Evolutionary conservation across 371 early-diverging fungal species (phyloP).

Genomic region (Globomyces sp.): DNA sequence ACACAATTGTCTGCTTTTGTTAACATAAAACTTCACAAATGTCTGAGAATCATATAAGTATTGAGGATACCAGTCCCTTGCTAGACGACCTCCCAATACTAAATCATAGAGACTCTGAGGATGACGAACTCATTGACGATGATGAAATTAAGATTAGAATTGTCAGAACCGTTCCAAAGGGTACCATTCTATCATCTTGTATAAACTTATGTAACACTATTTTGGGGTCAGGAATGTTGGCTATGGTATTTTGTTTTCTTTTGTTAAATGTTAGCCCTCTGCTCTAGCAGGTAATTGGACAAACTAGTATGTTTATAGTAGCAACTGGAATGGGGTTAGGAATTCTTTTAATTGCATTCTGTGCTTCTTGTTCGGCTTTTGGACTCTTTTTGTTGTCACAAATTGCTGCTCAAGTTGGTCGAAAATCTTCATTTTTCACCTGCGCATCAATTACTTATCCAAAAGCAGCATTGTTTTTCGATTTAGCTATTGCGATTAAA

Average conservation of each 20-base stretch:
- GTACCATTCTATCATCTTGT: conserved; percentile 35
- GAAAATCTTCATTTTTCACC: conserved; percentile 86
- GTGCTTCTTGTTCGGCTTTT: conserved; percentile 70
- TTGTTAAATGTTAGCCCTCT: conserved; percentile 35
- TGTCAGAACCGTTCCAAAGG: conserved; percentile 5
- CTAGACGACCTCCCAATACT: no score
- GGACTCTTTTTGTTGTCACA: conserved; percentile 79
- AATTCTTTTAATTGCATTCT: conserved; percentile 70
- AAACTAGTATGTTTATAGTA: not conserved
- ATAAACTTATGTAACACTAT: conserved; percentile 93
- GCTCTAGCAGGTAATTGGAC: conserved; percentile 61
- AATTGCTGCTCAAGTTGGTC: conserved; percentile 67
- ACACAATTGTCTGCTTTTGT: no score
- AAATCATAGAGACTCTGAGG: no score
- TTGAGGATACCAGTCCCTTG: no score
- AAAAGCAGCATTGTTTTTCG: conserved; percentile 83
- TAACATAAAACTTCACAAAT: no score
- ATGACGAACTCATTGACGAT: no score
- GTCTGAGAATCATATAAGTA: no score
- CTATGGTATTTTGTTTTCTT: conserved; percentile 60
- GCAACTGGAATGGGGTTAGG: conserved; percentile 84
- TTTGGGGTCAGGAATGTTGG: conserved; percentile 94
- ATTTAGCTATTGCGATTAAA: conserved; percentile 97
- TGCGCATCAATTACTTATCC: conserved; percentile 92
- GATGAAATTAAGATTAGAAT: no score